Evolutionary conservation across 1,139 yeast genomes (phyloP), one percentile per base, ranked within the genome.

Genomic region (Magnusiomyces suaveolens): DNA sequence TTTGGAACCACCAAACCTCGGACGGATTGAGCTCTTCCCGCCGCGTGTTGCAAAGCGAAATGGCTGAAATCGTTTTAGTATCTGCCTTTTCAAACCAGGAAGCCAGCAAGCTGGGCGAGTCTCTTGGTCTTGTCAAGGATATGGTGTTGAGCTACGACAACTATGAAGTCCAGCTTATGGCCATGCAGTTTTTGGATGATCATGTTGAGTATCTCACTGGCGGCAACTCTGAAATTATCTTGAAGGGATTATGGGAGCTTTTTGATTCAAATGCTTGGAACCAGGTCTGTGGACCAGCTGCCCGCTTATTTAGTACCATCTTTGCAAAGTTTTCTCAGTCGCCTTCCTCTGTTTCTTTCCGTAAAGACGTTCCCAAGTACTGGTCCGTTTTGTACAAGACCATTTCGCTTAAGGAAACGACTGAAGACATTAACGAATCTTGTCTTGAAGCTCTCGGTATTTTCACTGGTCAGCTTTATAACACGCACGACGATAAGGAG

Each of bases 371-470:
- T 2, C 48, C 48, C 2, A 53, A 52, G 4, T 59, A 61, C 46
- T 56, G 72, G 52, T 56, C 60, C 0, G 55, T 60, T 0, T 60
- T 76, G 43, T 59, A 70, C 18, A 48, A 58, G 1, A 60, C 72
- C 6, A 57, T 68, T 20, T 57, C 61, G 1, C 58, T 62, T 0
- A 59, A 63, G 1, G 63, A 63, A 25, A 53, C 61, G 8, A 75
- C 78, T 53, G 80, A 78, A 57, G 81, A 75, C 48, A 69, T 80
- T 12, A 72, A 70, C 53, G 69, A 77, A 32, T 71, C 78, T 1
- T 73, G 80, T 0, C 63, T 82, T 23, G 80, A 79, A 60, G 71
- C 78, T 0, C 62, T 81, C 16, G 84, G 86, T 0, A 67, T 75
- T 0, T 66, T 76, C 46, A 66, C 72, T 21, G 73, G 70, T 2